Conservation (phyloP, 305 asterid species). For the Striga hermonthica region DNA sequence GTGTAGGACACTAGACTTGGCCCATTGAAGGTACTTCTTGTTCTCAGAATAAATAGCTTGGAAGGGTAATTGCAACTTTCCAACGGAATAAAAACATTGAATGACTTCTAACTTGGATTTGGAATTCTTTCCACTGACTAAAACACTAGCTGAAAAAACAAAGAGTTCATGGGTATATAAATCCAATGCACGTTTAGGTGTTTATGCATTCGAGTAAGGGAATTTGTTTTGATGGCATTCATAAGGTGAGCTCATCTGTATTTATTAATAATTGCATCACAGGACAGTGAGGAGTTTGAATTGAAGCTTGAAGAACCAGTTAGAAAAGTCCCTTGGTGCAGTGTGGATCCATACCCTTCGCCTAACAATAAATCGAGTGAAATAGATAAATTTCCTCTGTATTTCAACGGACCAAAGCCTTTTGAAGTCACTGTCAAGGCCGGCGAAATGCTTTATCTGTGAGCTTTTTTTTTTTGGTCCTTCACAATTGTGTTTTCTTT, state of each 20-base stretch:
- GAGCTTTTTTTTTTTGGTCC: slow-evolving; percentile 33
- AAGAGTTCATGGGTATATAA: too few species aligned
- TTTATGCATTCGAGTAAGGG: neutral
- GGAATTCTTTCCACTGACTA: too few species aligned
- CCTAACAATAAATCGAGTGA: slow-evolving; percentile 43
- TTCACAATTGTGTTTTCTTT: neutral
- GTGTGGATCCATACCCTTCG: slow-evolving; percentile 82
- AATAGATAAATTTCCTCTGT: slow-evolving; percentile 57
- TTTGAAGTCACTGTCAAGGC: slow-evolving; percentile 88
- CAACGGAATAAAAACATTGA: too few species aligned
- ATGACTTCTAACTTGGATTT: too few species aligned
- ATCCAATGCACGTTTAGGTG: neutral
- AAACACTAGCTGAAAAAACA: too few species aligned
- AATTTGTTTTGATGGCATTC: neutral
- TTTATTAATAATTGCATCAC: slow-evolving; percentile 1
- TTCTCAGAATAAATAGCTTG: too few species aligned
- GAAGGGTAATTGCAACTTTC: too few species aligned
- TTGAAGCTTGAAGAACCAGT: slow-evolving; percentile 64
- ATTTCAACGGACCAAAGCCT: slow-evolving; percentile 78
- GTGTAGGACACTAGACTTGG: too few species aligned
- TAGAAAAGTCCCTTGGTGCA: slow-evolving; percentile 75
- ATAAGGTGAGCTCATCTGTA: neutral
- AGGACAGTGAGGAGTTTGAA: slow-evolving; percentile 64
- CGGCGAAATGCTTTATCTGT: slow-evolving; percentile 88
- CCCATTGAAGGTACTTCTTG: too few species aligned